Percentiles rank a stretch among this genome's conserved stretches.
Evolutionary conservation across 305 asterid genomes (phyloP).

Genomic region (Ilex paraguariensis): DNA sequence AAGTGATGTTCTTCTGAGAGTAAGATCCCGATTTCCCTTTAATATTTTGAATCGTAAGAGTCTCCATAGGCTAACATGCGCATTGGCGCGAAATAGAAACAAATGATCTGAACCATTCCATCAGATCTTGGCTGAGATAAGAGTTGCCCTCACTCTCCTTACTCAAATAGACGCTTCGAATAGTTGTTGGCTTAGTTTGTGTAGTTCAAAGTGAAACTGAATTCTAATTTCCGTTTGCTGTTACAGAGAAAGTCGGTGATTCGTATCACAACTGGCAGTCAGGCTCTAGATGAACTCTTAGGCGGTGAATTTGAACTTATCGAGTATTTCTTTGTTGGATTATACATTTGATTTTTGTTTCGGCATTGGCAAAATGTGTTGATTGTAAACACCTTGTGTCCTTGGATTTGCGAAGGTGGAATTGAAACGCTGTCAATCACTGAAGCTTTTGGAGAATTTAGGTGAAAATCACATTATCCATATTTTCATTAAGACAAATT

Average conservation of each 20-base stretch:
- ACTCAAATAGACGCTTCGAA: no score
- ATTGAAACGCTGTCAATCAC: constrained; percentile 79
- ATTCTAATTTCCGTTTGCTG: no score
- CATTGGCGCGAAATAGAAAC: not conserved
- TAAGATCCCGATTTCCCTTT: constrained; percentile 28
- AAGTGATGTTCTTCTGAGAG: constrained; percentile 89
- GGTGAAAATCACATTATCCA: constrained; percentile 33
- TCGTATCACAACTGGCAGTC: constrained; percentile 93
- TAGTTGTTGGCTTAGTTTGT: no score
- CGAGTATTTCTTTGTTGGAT: not conserved
- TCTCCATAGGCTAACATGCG: not conserved
- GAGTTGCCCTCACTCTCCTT: no score
- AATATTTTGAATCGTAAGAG: constrained; percentile 5
- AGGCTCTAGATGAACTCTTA: constrained; percentile 88
- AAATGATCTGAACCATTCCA: not conserved
- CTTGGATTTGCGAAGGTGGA: constrained; percentile 52
- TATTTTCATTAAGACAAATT: no score
- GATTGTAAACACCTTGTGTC: constrained; percentile 6
- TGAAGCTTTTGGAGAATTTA: constrained; percentile 96
- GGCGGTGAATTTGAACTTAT: constrained; percentile 48
- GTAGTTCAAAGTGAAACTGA: no score
- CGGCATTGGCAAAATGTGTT: no score
- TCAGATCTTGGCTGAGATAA: no score
- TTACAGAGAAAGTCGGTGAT: constrained; percentile 76
- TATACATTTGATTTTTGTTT: no score